A percentile compares a stretch with the other conserved stretches of the same genome.
Evolutionary conservation across 179 eudicot genomes (phyloP).

Genomic region (Sideroxylon spinosum): DNA sequence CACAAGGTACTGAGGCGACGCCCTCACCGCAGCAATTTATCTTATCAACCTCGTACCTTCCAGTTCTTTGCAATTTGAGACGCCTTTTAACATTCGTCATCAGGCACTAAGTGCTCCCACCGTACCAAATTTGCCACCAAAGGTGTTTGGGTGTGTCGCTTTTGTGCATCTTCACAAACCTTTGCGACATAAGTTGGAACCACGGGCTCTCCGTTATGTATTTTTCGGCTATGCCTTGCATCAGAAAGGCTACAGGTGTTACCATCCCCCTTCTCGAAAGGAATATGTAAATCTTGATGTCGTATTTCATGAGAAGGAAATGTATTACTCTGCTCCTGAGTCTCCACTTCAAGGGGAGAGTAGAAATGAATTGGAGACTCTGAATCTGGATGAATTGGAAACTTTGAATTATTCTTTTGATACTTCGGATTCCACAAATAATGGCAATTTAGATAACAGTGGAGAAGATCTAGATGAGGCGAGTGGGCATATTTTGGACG

Average conservation of each 20-base stretch:
- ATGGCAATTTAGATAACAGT: background rate
- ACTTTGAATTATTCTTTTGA: background rate
- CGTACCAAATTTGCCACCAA: too few relatives aligned
- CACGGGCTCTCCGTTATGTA: too few relatives aligned
- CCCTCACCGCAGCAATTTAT: background rate
- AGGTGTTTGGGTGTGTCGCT: too few relatives aligned
- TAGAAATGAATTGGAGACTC: background rate
- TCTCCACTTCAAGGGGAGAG: background rate
- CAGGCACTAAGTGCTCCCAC: too few relatives aligned
- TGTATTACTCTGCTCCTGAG: background rate
- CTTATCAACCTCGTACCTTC: background rate
- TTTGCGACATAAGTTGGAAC: too few relatives aligned
- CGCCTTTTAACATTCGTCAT: background rate
- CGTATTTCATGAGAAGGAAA: background rate
- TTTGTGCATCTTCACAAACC: too few relatives aligned
- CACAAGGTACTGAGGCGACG: background rate
- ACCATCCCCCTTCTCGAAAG: background rate
- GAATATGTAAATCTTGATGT: background rate
- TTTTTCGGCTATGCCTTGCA: too few relatives aligned
- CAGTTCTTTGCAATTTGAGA: background rate
- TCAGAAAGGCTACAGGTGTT: too few relatives aligned
- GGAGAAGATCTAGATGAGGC: background rate
- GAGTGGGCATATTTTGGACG: too few relatives aligned
- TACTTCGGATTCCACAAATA: too few relatives aligned
- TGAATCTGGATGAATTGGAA: background rate